Evolutionary conservation across 805 yeast genomes (phyloP).

Genomic region (Maudiozyma pseudohumilis): DNA sequence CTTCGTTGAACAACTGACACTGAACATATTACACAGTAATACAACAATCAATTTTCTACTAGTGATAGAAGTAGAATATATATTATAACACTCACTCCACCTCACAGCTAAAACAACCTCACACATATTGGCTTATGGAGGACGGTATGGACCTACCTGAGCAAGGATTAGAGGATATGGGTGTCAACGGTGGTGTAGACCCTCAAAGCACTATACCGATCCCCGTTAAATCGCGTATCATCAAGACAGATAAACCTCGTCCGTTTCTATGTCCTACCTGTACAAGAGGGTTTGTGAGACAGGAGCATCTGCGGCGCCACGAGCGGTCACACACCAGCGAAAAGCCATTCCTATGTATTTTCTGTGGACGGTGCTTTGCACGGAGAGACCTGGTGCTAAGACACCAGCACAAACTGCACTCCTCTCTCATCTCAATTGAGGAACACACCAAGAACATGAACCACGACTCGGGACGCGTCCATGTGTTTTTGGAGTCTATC

Average conservation of each 20-base stretch:
- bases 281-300: conserved; percentile 88
- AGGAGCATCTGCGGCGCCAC: conserved; percentile 90
- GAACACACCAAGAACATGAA: conserved; percentile 2
- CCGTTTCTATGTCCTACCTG: conserved; percentile 86
- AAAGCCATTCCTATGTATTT: conserved; percentile 93
- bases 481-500: neutral
- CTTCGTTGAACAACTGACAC: too few relatives aligned
- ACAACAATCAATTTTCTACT: too few relatives aligned
- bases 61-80: too few relatives aligned
- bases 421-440: conserved; percentile 32
- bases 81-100: too few relatives aligned
- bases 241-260: conserved; percentile 85
- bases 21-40: too few relatives aligned
- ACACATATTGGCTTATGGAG: too few relatives aligned
- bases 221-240: conserved; percentile 71
- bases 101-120: too few relatives aligned
- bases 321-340: conserved; percentile 93
- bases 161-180: too few relatives aligned
- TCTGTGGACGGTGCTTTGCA: conserved; percentile 92
- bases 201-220: conserved; percentile 44
- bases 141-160: too few relatives aligned
- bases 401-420: conserved; percentile 89
- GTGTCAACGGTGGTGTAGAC: too few relatives aligned
- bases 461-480: neutral
- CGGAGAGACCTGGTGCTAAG: conserved; percentile 77